Evolutionary conservation across 306 rosid species (phyloP), one percentile per base, ranked within the genome.

Genomic region (Inga laurina): DNA sequence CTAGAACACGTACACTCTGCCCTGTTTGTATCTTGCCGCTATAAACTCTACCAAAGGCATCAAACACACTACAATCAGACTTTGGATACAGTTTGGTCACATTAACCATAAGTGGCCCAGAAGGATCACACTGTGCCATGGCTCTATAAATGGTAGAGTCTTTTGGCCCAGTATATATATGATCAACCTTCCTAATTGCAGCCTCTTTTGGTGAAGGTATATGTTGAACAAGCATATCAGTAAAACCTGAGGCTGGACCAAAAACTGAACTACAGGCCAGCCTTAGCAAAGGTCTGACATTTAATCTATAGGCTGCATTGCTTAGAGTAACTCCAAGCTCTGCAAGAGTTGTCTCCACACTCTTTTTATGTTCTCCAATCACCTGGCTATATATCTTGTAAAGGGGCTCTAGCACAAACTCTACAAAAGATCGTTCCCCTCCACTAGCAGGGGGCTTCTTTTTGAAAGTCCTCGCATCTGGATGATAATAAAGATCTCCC

Each of bases 31-130:
- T 90, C 89, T 78, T 94, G 82, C 99, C 99, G 84, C 97, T 92
- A 77, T 91, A 94, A 74, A 96, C 98, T 88, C 99, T 91, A 87
- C 98, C 98, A 85, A 96, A 96, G 54, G 92, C 99, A 90, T 96
- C 99, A 87, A 96, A 96, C 84, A 96, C 98, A 74, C 98, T 96
- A 82, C 99, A 96, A 81, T 94, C 99, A 35, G 99, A 91, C 86
- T 96, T 96, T 70, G 99, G 99, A 87, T 96, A 96, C 84, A 94
- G 80, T 78, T 96, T 96, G 78, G 98, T 96, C 83, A 96, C 90
- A 74, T 96, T 96, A 46, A 96, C 98, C 97, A 94, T 96, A 56
- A 96, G 74, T 32, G 99, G 97, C 24, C 99, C 99, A 83, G 87
- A 81, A 83, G 93, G 82, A 86, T 92, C 98, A 80, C 99, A 96